Evolutionary conservation across 768 basidiomycete species (phyloP).

Genomic region (Auricularia cornea): DNA sequence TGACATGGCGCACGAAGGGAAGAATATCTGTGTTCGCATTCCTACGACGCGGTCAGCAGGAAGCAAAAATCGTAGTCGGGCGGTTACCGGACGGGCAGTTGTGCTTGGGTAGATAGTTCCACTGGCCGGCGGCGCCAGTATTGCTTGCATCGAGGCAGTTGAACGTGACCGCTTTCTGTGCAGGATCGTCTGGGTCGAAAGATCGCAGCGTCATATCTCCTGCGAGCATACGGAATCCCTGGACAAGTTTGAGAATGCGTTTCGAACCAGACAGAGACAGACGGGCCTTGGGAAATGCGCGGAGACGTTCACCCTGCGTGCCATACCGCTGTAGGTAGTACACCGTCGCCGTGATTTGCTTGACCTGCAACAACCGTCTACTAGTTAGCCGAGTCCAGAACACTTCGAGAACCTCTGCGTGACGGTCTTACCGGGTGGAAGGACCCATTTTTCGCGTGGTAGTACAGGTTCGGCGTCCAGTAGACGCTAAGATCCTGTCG

Average conservation of each 20-base stretch:
- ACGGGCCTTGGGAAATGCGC: background rate
- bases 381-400: background rate
- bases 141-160: slow-evolving; percentile 34
- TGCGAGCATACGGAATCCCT: slow-evolving; percentile 28
- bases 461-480: background rate
- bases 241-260: background rate
- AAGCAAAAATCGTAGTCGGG: background rate
- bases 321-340: background rate
- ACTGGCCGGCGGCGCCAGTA: slow-evolving; percentile 7
- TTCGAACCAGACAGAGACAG: background rate
- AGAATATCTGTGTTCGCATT: slow-evolving; percentile 23
- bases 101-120: slow-evolving; percentile 13
- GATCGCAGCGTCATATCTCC: slow-evolving; percentile 40
- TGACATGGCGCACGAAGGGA: slow-evolving; percentile 12
- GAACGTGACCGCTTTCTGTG: slow-evolving; percentile 29
- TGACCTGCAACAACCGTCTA: background rate
- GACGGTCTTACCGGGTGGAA: background rate
- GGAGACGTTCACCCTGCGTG: background rate
- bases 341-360: background rate
- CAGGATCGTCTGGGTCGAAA: slow-evolving; percentile 35
- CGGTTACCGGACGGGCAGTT: slow-evolving; percentile 16
- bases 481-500: background rate
- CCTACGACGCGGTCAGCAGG: background rate
- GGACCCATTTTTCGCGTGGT: background rate
- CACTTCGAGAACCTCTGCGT: background rate